Evolutionary conservation across 2,329 filamentous ascomycete species (phyloP), one percentile per base, ranked within the genome.

Genomic region (Dactylellina haptotyla): DNA sequence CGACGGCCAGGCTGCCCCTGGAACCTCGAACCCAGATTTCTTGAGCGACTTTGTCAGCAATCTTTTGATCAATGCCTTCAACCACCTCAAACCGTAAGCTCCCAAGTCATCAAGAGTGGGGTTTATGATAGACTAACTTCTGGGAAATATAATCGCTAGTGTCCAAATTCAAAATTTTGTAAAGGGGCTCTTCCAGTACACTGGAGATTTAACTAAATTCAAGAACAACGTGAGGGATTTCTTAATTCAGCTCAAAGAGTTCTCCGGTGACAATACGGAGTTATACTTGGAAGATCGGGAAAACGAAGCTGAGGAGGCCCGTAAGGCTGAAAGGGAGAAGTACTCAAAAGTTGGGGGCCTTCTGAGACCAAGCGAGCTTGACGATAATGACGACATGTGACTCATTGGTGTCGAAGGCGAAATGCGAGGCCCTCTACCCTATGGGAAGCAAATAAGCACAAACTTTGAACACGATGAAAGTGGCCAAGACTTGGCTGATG

Each of bases 141-240:
- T n/a, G n/a, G n/a, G n/a, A n/a, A n/a, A n/a, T n/a, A n/a, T n/a
- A n/a, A n/a, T n/a, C n/a, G n/a, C n/a, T n/a, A n/a, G 90, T 77
- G 85, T 86, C 20, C 95, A 99, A 87, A 95, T 98, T 78, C 87
- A 90, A 76, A 87, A 87, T 63, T 99, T 99, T 81, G 93, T 98
- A 57, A 89, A 96, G 78, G 92, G 92, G 9, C 84, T 99, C 9
- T 97, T 99, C 81, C 87, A 89, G 4, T 87, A 91, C 77, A 98
- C 97, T 81, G 91, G 90, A 65, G 91, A 96, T 79, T 89, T 96
- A 76, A 91, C 92, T 80, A 93, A 93, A 81, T 99, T 99, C 89
- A 96, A 97, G 81, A 88, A 97, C 63, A 93, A 96, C 79, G 84
- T 99, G 58, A 92, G 95, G 76, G 95, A 99, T 82, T 99, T 99